Conservation (phyloP, 805 yeast genomes). For the Wickerhamiella parazyma region DNA sequence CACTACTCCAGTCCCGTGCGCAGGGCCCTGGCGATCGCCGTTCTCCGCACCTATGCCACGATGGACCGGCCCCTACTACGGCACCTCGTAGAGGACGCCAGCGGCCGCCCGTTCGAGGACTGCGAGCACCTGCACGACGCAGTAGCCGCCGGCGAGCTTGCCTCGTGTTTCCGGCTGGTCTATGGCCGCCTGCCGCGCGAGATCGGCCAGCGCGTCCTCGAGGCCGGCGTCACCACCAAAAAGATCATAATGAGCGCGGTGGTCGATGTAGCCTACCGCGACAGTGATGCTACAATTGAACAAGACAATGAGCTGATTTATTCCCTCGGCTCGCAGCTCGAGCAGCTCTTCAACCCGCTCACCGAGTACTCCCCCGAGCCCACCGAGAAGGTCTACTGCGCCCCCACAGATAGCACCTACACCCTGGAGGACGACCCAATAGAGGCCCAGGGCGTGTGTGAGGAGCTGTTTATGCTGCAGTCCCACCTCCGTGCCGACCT, state of each 20-base stretch:
- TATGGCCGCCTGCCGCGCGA: constrained; percentile 39
- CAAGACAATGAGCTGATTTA: constrained; percentile 65
- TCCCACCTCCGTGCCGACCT: constrained; percentile 58
- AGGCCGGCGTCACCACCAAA: constrained; percentile 44
- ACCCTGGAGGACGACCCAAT: constrained; percentile 24
- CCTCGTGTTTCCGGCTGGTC: constrained; percentile 48
- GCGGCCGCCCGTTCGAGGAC: constrained; percentile 1
- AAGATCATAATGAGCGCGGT: constrained; percentile 37
- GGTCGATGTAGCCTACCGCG: constrained; percentile 64
- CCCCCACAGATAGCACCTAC: constrained; percentile 33
- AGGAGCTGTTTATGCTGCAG: constrained; percentile 59
- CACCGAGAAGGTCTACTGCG: constrained; percentile 53
- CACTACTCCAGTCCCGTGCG: constrained; percentile 47
- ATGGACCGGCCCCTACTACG: constrained; percentile 28
- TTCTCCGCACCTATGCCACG: constrained; percentile 51
- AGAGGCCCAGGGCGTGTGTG: constrained; percentile 39
- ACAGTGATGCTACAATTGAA: constrained; percentile 38
- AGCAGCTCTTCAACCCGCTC: constrained; percentile 77
- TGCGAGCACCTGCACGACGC: constrained; percentile 43
- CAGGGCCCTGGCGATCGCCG: constrained; percentile 61
- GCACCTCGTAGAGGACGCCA: constrained; percentile 7
- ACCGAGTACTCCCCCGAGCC: constrained; percentile 87
- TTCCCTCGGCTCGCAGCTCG: constrained; percentile 70
- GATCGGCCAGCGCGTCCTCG: constrained; percentile 43
- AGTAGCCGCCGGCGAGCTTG: constrained; percentile 68